phyloP scores from a whole-genome alignment of 371 early-diverging fungal genomes.

The Lichtheimia ornata region DNA sequence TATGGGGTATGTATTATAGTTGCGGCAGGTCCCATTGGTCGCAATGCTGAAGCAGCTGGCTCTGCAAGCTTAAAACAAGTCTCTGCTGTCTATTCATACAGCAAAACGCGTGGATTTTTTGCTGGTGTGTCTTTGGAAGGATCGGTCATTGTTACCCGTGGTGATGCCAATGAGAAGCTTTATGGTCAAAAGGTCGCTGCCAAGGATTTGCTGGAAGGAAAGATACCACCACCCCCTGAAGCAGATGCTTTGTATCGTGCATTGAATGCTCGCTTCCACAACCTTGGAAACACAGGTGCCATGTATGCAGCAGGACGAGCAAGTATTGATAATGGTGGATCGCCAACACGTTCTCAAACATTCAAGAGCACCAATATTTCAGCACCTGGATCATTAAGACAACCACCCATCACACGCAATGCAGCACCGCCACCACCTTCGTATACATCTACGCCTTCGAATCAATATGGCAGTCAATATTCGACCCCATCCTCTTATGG shows the following conservation, averaged over 20 bases:
- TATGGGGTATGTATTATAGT: constrained; percentile 41
- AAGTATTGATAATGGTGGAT: constrained; percentile 9
- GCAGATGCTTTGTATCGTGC: constrained; percentile 85
- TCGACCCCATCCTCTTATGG: background rate
- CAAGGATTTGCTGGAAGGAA: constrained; percentile 80
- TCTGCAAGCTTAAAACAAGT: constrained; percentile 74
- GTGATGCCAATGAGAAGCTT: constrained; percentile 88
- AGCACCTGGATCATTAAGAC: constrained; percentile 11
- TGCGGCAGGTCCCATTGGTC: constrained; percentile 91
- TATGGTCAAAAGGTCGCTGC: constrained; percentile 82
- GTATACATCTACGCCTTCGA: constrained; percentile 1
- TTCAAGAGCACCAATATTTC: constrained; percentile 16
- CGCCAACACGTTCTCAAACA: background rate
- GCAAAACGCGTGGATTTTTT: constrained; percentile 89
- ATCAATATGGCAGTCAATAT: background rate
- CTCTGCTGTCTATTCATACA: constrained; percentile 91
- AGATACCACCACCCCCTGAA: constrained; percentile 75
- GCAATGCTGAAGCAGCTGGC: constrained; percentile 90
- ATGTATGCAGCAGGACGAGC: constrained; percentile 23
- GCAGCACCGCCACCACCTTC: constrained; percentile 2
- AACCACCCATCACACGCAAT: constrained; percentile 6
- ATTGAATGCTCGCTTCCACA: constrained; percentile 45
- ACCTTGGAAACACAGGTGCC: constrained; percentile 21
- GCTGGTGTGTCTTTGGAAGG: constrained; percentile 94
- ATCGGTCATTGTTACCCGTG: constrained; percentile 86